Evolutionary conservation across 73 alveolate species (phyloP).

Genomic region (Urostyla sp.): DNA sequence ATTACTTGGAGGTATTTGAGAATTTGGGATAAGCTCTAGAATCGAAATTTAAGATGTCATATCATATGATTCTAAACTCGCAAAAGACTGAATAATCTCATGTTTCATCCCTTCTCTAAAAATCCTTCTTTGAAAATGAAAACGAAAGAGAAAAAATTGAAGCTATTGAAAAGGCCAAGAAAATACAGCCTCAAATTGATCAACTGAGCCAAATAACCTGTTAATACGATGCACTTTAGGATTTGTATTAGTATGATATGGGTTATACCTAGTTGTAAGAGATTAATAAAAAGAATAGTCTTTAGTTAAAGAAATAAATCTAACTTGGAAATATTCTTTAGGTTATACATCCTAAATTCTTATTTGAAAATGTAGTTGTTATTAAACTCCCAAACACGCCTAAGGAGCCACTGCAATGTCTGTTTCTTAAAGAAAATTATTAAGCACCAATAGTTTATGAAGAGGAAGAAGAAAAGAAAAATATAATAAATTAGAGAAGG

Average conservation of each 20-base stretch:
- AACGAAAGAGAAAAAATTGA: conserved; percentile 50
- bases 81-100: conserved; percentile 68
- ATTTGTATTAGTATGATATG: background rate
- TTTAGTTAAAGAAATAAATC: background rate
- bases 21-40: conserved; percentile 64
- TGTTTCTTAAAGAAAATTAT: background rate
- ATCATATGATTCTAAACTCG: conserved; percentile 70
- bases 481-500: background rate
- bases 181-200: background rate
- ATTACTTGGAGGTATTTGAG: conserved; percentile 66
- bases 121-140: conserved; percentile 73
- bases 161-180: background rate
- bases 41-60: conserved; percentile 80
- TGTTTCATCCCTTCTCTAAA: conserved; percentile 64
- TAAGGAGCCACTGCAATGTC: conserved; percentile 1
- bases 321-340: background rate
- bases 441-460: background rate
- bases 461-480: conserved; percentile 27
- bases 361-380: conserved; percentile 1
- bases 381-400: background rate
- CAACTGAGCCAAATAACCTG: background rate
- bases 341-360: background rate
- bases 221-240: background rate
- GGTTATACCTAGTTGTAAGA: background rate
- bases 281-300: background rate